A percentile compares a stretch with the other conserved stretches of the same genome.
These are phyloP conservation scores for Achaetomium macrosporum DNA, from an alignment of 2,329 filamentous ascomycete species.

Conservation along the genomic window DNA sequence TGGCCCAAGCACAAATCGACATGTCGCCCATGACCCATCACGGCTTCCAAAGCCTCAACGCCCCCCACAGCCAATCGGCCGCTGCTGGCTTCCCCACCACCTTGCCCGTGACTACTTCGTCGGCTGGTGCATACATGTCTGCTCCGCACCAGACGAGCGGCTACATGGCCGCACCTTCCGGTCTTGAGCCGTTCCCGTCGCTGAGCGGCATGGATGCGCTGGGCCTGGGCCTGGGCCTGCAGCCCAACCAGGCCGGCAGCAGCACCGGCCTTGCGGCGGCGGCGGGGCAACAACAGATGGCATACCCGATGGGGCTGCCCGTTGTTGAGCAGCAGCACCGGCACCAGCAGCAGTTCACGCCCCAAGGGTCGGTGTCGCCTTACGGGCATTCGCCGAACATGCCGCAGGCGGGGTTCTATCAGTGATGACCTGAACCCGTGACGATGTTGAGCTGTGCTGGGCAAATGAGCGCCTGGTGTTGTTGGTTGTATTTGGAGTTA, in stretches of 20 bases:
- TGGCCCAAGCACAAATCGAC: constrained; percentile 13
- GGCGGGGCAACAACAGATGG: constrained; percentile 2
- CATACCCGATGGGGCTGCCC: constrained; percentile 23
- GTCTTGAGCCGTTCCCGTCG: constrained; percentile 34
- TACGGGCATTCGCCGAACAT: constrained; percentile 39
- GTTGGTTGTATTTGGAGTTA: constrained; percentile 1
- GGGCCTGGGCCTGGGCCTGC: constrained; percentile 38
- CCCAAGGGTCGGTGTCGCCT: constrained; percentile 39
- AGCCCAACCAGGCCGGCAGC: constrained; percentile 10
- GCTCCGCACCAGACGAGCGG: background rate
- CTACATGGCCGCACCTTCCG: constrained; percentile 15
- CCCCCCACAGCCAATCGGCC: background rate
- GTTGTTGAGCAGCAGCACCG: background rate
- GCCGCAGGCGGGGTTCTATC: constrained; percentile 34
- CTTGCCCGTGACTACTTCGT: constrained; percentile 15
- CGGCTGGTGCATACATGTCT: constrained; percentile 3
- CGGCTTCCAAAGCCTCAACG: constrained; percentile 23
- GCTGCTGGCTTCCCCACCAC: constrained; percentile 6
- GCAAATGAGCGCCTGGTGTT: background rate
- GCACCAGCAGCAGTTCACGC: constrained; percentile 31
- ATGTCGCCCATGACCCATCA: constrained; percentile 6
- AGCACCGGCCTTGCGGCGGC: background rate
- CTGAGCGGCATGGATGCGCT: constrained; percentile 30
- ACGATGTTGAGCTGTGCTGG: background rate
- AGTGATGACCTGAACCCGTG: constrained; percentile 4